Evolutionary conservation across 176 grass and related monocot genomes (phyloP), one percentile per base, ranked within the genome.

Genomic region (Oryza brachyantha): DNA sequence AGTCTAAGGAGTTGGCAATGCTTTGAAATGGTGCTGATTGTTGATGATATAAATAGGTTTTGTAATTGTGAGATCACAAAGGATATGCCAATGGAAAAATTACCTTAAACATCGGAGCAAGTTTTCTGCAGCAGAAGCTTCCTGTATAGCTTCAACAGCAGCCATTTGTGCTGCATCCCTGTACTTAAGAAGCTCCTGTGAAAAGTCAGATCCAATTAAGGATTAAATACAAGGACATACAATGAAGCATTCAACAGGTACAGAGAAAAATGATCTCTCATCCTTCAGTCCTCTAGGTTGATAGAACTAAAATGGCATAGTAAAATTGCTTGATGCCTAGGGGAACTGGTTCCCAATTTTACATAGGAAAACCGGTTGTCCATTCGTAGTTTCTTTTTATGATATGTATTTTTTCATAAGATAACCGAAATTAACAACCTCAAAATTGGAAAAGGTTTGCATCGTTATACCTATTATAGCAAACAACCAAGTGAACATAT

Each of bases 31-130:
- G 7, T 39, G 37, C 8, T 25, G 26, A 70, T 67, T 88, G 37
- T 25, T 24, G 16, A 46, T 31, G n/a, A 16, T 41, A 40, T 28
- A 79, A 16, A 68, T 8, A 79, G 22, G 67, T 58, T 78, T 14
- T 76, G 34, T 28, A 68, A 7, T 70, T 13, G 66, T 24, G 60
- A 19, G 31, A 76, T 62, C 16, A 26, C 69, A 35, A 8, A 43
- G 31, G 26, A 72, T 64, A 60, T 63, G 42, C 54, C 7, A 29
- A 28, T 38, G 35, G 27, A 60, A 69, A 71, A 79, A 63, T 32
- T 86, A 99, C 96, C 96, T 99, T 80, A 99, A 89, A 84, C 96
- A 99, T 48, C 92, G 88, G 77, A 99, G 85, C 86, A 99, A 92
- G 68, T 84, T 91, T 79, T 99, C 96, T 63, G 96, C 92, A 38